Evolutionary conservation across 148 eudicot genomes (phyloP).

Genomic region (Vaccinium macrocarpon): DNA sequence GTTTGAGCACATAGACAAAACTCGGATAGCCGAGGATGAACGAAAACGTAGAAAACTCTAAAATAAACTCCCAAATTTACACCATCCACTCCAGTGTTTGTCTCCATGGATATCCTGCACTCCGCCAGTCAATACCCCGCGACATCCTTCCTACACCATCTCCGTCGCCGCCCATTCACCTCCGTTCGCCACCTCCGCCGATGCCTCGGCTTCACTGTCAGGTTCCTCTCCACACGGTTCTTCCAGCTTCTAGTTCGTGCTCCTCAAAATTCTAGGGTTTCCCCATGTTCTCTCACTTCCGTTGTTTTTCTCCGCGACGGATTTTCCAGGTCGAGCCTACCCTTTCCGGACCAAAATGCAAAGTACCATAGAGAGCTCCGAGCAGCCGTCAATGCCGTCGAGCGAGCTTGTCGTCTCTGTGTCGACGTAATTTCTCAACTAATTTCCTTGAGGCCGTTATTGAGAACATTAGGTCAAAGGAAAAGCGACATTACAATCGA

Average conservation of each 20-base stretch:
- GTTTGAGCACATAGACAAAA: too few species aligned
- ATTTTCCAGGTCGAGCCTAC: constrained; percentile 53
- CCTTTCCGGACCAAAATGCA: constrained; percentile 55
- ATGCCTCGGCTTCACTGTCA: constrained; percentile 31
- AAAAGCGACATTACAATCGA: background rate
- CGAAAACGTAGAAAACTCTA: too few species aligned
- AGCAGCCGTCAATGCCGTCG: constrained; percentile 81
- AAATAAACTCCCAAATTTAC: too few species aligned
- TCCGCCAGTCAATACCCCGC: constrained; percentile 23
- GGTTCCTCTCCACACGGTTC: constrained; percentile 26
- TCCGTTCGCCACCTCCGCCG: constrained; percentile 30
- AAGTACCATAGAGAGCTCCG: constrained; percentile 68
- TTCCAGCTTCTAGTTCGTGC: background rate
- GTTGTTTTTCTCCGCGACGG: background rate
- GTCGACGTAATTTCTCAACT: constrained; percentile 51
- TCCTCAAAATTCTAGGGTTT: constrained; percentile 18
- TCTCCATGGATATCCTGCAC: constrained; percentile 48
- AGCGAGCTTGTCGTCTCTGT: constrained; percentile 79
- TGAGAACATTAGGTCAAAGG: constrained; percentile 1
- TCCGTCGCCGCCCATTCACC: constrained; percentile 22
- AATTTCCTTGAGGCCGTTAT: background rate
- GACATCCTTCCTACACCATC: background rate
- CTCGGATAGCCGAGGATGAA: too few species aligned
- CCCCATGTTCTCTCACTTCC: background rate
- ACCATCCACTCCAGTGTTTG: too few species aligned